A percentile compares a stretch with the other conserved stretches of the same genome.
These are phyloP conservation scores for Penicillium sp. DNA, from an alignment of 2,329 filamentous ascomycete species.

Conservation along the genomic window DNA sequence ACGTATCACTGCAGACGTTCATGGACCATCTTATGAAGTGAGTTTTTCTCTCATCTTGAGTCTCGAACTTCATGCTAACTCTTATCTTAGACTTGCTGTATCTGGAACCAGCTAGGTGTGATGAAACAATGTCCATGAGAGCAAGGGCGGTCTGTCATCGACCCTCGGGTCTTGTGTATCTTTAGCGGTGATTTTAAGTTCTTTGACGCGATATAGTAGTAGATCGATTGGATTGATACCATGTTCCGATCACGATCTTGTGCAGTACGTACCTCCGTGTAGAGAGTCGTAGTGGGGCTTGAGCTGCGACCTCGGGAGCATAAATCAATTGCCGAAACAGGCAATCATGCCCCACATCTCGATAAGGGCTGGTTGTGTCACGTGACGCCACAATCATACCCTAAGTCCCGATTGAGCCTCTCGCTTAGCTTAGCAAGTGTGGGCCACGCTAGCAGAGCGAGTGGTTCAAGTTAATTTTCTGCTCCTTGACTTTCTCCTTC, in stretches of 20 bases:
- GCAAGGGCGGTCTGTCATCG: constrained; percentile 31
- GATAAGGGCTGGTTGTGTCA: constrained; percentile 3
- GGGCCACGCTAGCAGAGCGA: constrained; percentile 22
- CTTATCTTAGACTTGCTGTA: constrained; percentile 44
- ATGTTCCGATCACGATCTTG: neutral
- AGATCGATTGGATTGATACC: constrained; percentile 31
- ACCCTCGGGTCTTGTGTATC: constrained; percentile 40
- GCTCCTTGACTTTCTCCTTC: constrained; percentile 25
- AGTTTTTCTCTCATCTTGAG: constrained; percentile 35
- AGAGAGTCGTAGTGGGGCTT: too few relatives aligned
- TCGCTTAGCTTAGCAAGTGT: constrained; percentile 34
- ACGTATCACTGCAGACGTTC: constrained; percentile 95
- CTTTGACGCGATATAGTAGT: constrained; percentile 31
- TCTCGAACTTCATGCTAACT: constrained; percentile 27
- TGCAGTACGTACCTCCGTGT: neutral
- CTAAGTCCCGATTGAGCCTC: constrained; percentile 10
- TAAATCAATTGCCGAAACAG: constrained; percentile 14
- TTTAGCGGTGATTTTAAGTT: constrained; percentile 40
- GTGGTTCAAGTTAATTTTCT: constrained; percentile 15
- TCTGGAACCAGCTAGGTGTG: constrained; percentile 48
- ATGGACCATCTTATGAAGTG: constrained; percentile 99
- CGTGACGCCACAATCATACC: constrained; percentile 9
- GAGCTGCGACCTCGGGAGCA: neutral
- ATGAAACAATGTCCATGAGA: constrained; percentile 34
- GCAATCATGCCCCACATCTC: neutral